Base-by-base conservation (phyloP, 164 flowering plant species). In the Tinospora cordifolia region DNA sequence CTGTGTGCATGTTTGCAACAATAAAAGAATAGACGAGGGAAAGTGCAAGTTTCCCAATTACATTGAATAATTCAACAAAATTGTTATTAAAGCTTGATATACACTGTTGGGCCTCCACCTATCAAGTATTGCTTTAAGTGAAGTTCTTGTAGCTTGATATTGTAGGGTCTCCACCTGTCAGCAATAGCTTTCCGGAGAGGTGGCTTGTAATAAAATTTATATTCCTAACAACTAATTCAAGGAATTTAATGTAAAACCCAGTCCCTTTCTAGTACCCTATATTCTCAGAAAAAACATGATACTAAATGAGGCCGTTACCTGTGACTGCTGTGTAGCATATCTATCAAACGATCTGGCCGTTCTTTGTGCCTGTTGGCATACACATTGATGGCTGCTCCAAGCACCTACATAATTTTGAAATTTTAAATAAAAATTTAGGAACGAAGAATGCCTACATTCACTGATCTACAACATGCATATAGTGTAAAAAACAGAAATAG, bases 301-400 rank as follows among this genome's bases (percentile, higher is more conserved):
- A 17, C 36, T 13, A 69, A 71, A 62, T 26, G 30, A 13, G 72
- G 22, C n/a, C 25, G 57, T 65, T 77, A 93, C 98, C 98, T 90
- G 90, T 94, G 99, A 80, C 88, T 89, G 76, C 99, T 94, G n/a
- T 79, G 85, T 78, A 94, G 77, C 99, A 92, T 92, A 82, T 94
- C 99, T 70, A 94, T 94, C 75, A 94, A 94, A 67, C 98, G 99
- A 71, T 92, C 98, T 41, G 97, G 98, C 2, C 99, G 92, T 78
- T 94, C 99, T 75, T 90, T 94, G 79, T 94, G 99, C 73, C 73
- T 89, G 77, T 90, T 94, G 38, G 99, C 99, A 81, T 94, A 94
- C 44, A 94, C 92, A 84, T 88, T 92, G 27, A 94, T 94, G 63
- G 99, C 97, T 74, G 99, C 97, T 15, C 93, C 97, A 83, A 94